These are phyloP conservation scores for Taphrina wiesneri DNA, from an alignment of 1,139 yeast species.

Conservation along the genomic window DNA sequence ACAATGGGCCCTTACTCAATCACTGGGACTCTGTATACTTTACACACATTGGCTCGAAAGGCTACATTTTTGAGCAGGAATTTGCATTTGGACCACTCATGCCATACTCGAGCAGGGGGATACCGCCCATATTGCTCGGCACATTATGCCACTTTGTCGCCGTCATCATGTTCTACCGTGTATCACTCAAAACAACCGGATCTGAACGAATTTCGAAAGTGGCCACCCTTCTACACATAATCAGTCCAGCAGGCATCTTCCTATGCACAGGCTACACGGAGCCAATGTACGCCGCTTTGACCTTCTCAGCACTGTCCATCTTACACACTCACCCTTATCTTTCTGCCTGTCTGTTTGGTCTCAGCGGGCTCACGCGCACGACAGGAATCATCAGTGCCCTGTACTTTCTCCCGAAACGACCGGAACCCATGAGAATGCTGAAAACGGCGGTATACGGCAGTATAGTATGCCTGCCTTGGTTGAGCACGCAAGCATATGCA, in stretches of 20 bases:
- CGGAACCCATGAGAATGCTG: slow-evolving; percentile 27
- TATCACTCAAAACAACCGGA: slow-evolving; percentile 49
- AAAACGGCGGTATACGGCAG: slow-evolving; percentile 36
- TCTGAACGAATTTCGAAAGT: slow-evolving; percentile 48
- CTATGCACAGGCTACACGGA: slow-evolving; percentile 77
- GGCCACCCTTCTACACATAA: slow-evolving; percentile 54
- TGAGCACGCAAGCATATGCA: slow-evolving; percentile 56
- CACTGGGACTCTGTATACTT: slow-evolving; percentile 76
- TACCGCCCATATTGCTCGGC: slow-evolving; percentile 46
- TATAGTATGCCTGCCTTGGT: slow-evolving; percentile 54
- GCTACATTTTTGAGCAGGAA: slow-evolving; percentile 72
- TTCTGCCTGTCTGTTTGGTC: slow-evolving; percentile 62
- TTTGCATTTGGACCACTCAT: slow-evolving; percentile 84
- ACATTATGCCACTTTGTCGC: slow-evolving; percentile 58
- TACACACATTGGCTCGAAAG: slow-evolving; percentile 56
- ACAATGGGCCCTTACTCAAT: neutral
- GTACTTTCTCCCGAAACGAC: slow-evolving; percentile 59
- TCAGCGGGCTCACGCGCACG: slow-evolving; percentile 66
- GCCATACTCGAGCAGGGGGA: slow-evolving; percentile 56
- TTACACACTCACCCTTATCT: slow-evolving; percentile 51
- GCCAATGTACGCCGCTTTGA: slow-evolving; percentile 64
- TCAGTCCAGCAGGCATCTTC: slow-evolving; percentile 82
- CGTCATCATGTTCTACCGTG: slow-evolving; percentile 53
- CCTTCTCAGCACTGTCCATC: slow-evolving; percentile 60
- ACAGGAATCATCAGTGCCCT: slow-evolving; percentile 75